Base-by-base conservation (phyloP, 805 yeast genomes). In the Starmera dryadoides region DNA sequence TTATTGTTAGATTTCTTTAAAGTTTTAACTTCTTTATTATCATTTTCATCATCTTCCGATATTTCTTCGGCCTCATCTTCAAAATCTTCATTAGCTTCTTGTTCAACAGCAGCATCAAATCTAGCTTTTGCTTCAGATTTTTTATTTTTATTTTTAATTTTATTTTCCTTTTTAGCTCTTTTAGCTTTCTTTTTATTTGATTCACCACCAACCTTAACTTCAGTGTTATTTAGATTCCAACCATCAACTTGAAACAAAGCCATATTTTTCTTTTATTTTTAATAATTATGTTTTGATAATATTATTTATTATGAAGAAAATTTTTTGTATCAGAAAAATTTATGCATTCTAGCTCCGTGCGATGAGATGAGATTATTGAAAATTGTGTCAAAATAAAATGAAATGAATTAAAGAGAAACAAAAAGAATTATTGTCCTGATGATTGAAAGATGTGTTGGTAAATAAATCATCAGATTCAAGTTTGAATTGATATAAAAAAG, bases 201-300 rank as follows among this genome's bases (percentile, higher is more conserved):
- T 46, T 17, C 52, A 2, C 69, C 68, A 22, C 73, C 78, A 32
- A 64, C 55, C 2, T 71, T 77, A 12, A 83, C 76, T 33, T 72
- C 67, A 41, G 66, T 62, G 35, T 69, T 53, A 46, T 77, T 75
- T 38, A 86, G 56, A 46, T 80, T 71, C 96, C 96, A 86, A 15
- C 94, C 95, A 38, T 79, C 86, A 17, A 83, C 88, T 55, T 81
- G 73, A 55, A 86, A 86, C 45, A 86, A 67, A 25, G 85, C 73
- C 89, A 81, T 81, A 20, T 40, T 53, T n/a, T 16, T 15, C 16
- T n/a, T 16, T 15, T 30, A 12, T 6, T 30, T 6, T 30, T 16
- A 5, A 25, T 25, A 25, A n/a, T n/a, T n/a, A n/a, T n/a, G n/a
- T n/a, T n/a, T n/a, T n/a, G n/a, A n/a, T n/a, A n/a, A n/a, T n/a